Conservation (phyloP, 306 rosid species). For the Malus asiatica region DNA sequence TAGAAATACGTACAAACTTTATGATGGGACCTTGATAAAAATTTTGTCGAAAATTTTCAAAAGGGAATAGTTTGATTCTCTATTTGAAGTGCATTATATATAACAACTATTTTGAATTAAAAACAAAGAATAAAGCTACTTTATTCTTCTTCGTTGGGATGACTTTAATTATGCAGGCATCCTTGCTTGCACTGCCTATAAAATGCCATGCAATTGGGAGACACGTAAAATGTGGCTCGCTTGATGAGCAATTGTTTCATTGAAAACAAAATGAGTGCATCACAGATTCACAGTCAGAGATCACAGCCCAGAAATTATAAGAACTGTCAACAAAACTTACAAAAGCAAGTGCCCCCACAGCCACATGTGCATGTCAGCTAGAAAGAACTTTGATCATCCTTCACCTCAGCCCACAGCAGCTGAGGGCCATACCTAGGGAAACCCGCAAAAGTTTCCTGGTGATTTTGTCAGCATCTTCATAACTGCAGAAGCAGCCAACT, state of each 20-base stretch:
- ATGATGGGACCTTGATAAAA: no score
- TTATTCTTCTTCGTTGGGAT: neutral
- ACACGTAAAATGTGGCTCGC: neutral
- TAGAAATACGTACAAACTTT: no score
- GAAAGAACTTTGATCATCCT: neutral
- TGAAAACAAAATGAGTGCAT: neutral
- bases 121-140: neutral
- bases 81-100: neutral
- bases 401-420: neutral
- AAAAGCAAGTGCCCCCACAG: neutral
- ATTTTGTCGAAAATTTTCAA: neutral
- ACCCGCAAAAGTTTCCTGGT: neutral
- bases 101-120: neutral
- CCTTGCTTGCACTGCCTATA: neutral
- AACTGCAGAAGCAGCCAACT: neutral
- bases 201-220: neutral
- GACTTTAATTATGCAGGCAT: neutral
- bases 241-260: neutral
- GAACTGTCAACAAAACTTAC: neutral
- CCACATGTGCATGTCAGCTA: neutral
- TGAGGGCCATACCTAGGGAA: neutral
- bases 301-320: neutral
- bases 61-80: neutral
- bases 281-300: neutral
- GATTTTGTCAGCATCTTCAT: constrained; percentile 3